phyloP scores from a whole-genome alignment of 192 early-diverging fungal species.

The Thamnidium elegans region DNA sequence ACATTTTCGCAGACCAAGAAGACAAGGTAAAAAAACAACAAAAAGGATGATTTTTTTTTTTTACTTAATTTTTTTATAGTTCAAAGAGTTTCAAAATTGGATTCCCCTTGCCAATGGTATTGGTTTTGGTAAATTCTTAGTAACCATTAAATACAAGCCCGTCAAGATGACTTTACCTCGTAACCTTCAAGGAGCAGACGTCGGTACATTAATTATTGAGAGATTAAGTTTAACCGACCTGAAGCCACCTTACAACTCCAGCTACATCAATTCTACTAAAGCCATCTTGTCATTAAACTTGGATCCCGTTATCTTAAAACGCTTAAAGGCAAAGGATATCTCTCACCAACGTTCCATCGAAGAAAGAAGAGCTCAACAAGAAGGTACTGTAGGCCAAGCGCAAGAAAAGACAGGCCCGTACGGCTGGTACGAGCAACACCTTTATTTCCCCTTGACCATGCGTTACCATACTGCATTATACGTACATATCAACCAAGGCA shows the following conservation, averaged over 20 bases:
- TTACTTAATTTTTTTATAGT: not conserved
- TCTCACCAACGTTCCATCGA: not conserved
- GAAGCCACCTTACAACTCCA: slow-evolving; percentile 7
- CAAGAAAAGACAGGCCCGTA: not conserved
- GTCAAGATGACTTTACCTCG: slow-evolving; percentile 23
- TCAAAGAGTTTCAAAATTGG: slow-evolving; percentile 26
- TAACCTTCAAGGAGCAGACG: slow-evolving; percentile 21
- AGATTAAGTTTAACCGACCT: slow-evolving; percentile 9
- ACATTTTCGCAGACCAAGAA: slow-evolving; percentile 10
- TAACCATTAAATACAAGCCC: slow-evolving; percentile 27
- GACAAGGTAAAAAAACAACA: slow-evolving; percentile 16
- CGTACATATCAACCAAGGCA: slow-evolving; percentile 6
- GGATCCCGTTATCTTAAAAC: slow-evolving; percentile 21
- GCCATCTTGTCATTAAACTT: slow-evolving; percentile 19
- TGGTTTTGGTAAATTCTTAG: slow-evolving; percentile 26
- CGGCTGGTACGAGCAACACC: slow-evolving; percentile 17
- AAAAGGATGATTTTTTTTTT: not conserved
- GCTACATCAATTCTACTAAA: slow-evolving; percentile 1
- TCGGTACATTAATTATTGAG: slow-evolving; percentile 30
- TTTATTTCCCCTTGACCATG: slow-evolving; percentile 30
- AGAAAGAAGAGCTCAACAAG: not conserved
- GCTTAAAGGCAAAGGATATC: slow-evolving; percentile 15
- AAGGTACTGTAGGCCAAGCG: not conserved
- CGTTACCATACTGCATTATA: slow-evolving; percentile 33
- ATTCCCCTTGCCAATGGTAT: slow-evolving; percentile 25